Evolutionary conservation across 2,329 filamentous ascomycete genomes (phyloP).

Genomic region (Aspergillus ustus): DNA sequence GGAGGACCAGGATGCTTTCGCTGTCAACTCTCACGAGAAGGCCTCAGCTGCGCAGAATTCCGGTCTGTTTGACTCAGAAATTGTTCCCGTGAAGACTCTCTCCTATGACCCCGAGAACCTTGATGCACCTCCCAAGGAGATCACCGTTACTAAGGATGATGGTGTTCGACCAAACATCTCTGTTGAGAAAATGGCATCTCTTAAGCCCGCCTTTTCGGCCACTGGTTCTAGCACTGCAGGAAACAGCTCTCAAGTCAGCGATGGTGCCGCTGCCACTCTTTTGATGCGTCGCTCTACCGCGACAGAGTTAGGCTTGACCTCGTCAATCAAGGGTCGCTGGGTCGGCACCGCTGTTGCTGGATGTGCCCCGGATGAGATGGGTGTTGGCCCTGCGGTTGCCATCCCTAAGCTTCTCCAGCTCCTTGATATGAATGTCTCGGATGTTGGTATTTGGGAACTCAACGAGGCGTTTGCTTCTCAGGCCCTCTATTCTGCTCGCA

Average conservation of each 20-base stretch:
- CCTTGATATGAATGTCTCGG: conserved; percentile 67
- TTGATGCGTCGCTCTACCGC: conserved; percentile 86
- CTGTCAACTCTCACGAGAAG: conserved; percentile 72
- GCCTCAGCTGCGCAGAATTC: conserved; percentile 71
- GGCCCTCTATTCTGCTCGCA: conserved; percentile 71
- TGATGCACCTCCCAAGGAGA: conserved; percentile 58
- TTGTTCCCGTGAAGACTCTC: conserved; percentile 75
- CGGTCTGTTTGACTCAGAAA: conserved; percentile 77
- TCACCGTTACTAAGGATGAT: conserved; percentile 79
- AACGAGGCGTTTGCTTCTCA: conserved; percentile 78
- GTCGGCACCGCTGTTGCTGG: conserved; percentile 76
- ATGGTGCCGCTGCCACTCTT: conserved; percentile 82
- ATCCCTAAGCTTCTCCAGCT: conserved; percentile 79
- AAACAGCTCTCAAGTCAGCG: conserved; percentile 82
- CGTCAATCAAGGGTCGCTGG: conserved; percentile 79
- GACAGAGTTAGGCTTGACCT: conserved; percentile 69
- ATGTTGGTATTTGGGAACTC: conserved; percentile 88
- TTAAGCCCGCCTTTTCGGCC: conserved; percentile 83
- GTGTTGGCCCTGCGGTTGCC: conserved; percentile 82
- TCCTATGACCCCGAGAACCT: conserved; percentile 68
- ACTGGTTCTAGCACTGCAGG: conserved; percentile 82
- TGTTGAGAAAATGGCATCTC: conserved; percentile 71
- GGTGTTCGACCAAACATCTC: conserved; percentile 74
- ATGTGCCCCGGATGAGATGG: conserved; percentile 91
- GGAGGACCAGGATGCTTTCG: conserved; percentile 81